Percentiles rank a stretch among this genome's conserved stretches.
Evolutionary conservation across 176 grass and related monocot genomes (phyloP).

Genomic region (Eragrostis curvula): DNA sequence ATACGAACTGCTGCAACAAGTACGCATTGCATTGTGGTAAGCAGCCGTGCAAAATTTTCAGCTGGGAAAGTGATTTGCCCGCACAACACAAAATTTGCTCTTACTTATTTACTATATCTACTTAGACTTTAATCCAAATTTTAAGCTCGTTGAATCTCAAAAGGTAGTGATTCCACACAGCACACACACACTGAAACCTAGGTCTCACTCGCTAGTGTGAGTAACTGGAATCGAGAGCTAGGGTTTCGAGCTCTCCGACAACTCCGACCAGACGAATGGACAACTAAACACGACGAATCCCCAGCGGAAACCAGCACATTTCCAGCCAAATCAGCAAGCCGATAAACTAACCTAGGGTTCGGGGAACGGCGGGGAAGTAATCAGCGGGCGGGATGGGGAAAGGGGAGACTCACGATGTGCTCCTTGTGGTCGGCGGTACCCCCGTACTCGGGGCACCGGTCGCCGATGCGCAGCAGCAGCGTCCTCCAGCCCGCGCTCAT

Average conservation of each 20-base stretch:
- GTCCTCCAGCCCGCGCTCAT: constrained; percentile 81
- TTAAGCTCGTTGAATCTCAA: constrained; percentile 5
- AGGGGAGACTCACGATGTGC: constrained; percentile 69
- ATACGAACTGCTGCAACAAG: neutral
- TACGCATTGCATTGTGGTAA: neutral
- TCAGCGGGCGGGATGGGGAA: neutral
- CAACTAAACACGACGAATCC: neutral
- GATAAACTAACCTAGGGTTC: constrained; percentile 27
- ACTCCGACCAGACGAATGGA: constrained; percentile 2
- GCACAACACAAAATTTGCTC: neutral
- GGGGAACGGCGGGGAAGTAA: neutral
- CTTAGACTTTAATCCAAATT: neutral
- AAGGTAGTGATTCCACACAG: neutral
- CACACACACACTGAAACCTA: constrained; percentile 20
- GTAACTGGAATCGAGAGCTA: constrained; percentile 11
- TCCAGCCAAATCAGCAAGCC: neutral
- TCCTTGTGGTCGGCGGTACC: constrained; percentile 78
- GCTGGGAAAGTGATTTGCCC: too few relatives aligned
- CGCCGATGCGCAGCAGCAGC: constrained; percentile 86
- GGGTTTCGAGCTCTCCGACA: constrained; percentile 28
- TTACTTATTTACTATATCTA: neutral
- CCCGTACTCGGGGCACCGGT: constrained; percentile 90
- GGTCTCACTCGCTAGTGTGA: neutral
- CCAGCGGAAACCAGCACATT: neutral
- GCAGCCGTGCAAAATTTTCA: neutral